Base-by-base conservation (phyloP, 2,329 filamentous ascomycete species). In the Pyrenophora graminea region DNA sequence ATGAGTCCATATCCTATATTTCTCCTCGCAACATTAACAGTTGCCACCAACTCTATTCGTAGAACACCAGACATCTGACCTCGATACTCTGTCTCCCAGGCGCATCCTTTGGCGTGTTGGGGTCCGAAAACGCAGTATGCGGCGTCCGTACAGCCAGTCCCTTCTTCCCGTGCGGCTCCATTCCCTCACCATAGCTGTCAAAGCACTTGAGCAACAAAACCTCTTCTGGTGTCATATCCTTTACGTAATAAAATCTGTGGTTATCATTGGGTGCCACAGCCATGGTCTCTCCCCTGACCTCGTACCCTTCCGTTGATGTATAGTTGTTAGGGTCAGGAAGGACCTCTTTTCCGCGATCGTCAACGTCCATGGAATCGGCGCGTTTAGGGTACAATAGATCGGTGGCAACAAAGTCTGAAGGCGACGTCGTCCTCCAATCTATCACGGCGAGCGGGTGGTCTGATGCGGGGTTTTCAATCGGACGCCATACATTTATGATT, bases 401-500 rank as follows among this genome's bases (percentile, higher is more conserved):
- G 3, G 88, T 81, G 1, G 80, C 77, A 9, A 87, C 71, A 45
- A 87, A 82, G 57, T 89, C 85, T 0, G 69, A 65, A 0, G 81
- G 80, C 1, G 73, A 65, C 1, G 89, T 81, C 0, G 80, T 81
- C 1, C 82, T 76, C 68, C 85, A 86, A 41, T 87, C 86, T 0
- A 88, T 83, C 30, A 90, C 85, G 0, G 85, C 86, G 1, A 91
- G 78, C 1, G 89, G 89, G 61, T 80, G 83, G 38, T 88, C 81
- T 50, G 85, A 83, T 6, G 89, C 80, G 2, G 86, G 83, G 31
- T 77, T 76, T 25, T 80, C 78, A 58, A 89, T 87, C 0, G 86
- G 86, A 32, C 86, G 79, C 86, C 86, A 89, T 13, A 89, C 85
- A 56, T 89, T 89, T 68, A 89, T 84, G 62, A 88, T 83, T 64